Percentiles rank a stretch among this genome's conserved stretches.
phyloP scores from a whole-genome alignment of 2,329 filamentous ascomycete genomes.

The Balansia obtecta region DNA sequence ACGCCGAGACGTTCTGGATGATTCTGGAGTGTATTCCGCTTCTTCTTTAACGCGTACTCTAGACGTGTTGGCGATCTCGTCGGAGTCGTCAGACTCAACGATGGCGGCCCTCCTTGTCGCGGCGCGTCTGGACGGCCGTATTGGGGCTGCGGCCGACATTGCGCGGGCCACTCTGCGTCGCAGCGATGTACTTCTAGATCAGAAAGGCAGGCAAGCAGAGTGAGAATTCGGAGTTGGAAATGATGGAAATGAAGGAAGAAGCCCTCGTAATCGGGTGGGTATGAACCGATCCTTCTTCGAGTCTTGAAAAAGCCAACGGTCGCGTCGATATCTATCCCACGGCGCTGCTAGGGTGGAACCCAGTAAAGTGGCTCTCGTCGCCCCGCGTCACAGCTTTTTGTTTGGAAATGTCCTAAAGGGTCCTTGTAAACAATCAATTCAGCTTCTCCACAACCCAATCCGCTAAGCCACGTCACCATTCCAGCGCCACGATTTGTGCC shows the following conservation, averaged over 20 bases:
- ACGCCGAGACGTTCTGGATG: conserved; percentile 43
- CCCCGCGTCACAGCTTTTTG: conserved; percentile 16
- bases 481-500: neutral
- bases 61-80: conserved; percentile 42
- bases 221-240: neutral
- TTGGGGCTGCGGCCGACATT: conserved; percentile 21
- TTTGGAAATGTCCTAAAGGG: conserved; percentile 27
- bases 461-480: conserved; percentile 2
- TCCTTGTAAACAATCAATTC: conserved; percentile 26
- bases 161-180: neutral
- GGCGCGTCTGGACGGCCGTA: conserved; percentile 28
- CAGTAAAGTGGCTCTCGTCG: conserved; percentile 6
- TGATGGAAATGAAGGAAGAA: neutral
- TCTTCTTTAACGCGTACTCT: conserved; percentile 46
- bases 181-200: neutral
- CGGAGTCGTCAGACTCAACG: conserved; percentile 71
- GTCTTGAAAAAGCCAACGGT: neutral
- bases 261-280: neutral
- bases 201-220: neutral
- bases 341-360: conserved; percentile 1
- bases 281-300: neutral
- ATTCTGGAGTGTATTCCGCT: conserved; percentile 70
- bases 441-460: neutral
- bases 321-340: neutral
- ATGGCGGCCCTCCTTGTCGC: conserved; percentile 58